Percentiles rank a stretch among this genome's conserved stretches.
phyloP scores from a whole-genome alignment of 148 eudicot species.

The Heliosperma pusillum region DNA sequence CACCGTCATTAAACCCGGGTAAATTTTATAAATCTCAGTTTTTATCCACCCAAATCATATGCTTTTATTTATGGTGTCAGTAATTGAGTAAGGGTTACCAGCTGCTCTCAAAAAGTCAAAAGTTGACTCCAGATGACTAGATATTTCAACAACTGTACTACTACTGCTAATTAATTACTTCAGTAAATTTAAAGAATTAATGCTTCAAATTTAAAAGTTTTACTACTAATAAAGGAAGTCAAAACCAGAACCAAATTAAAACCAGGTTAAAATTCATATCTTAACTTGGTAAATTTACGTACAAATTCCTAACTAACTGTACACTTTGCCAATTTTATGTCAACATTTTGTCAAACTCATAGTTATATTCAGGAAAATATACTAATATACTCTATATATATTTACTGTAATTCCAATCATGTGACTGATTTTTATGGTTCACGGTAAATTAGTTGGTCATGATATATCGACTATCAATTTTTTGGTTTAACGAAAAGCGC shows the following conservation, averaged over 20 bases:
- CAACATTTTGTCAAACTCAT: background rate
- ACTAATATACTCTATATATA: background rate
- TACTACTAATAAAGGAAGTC: background rate
- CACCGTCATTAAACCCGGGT: too few species aligned
- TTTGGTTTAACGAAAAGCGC: too few species aligned
- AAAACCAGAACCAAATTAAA: background rate
- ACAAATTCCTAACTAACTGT: background rate
- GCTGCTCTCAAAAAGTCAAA: background rate
- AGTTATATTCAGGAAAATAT: background rate
- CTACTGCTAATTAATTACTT: background rate
- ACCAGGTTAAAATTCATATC: background rate
- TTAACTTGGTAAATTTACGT: background rate
- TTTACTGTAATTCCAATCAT: background rate
- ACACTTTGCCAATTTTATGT: slow-evolving; percentile 3
- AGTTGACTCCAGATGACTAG: background rate
- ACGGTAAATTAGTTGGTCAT: background rate
- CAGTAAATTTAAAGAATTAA: background rate
- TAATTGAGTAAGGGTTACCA: too few species aligned
- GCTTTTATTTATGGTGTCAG: background rate
- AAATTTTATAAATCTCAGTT: too few species aligned
- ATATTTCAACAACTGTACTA: background rate
- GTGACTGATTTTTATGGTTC: background rate
- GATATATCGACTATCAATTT: background rate
- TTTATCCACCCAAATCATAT: slow-evolving; percentile 5
- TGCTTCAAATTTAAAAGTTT: background rate